Conservation (phyloP, 2,329 filamentous ascomycete genomes). For the Apiospora arundinis region DNA sequence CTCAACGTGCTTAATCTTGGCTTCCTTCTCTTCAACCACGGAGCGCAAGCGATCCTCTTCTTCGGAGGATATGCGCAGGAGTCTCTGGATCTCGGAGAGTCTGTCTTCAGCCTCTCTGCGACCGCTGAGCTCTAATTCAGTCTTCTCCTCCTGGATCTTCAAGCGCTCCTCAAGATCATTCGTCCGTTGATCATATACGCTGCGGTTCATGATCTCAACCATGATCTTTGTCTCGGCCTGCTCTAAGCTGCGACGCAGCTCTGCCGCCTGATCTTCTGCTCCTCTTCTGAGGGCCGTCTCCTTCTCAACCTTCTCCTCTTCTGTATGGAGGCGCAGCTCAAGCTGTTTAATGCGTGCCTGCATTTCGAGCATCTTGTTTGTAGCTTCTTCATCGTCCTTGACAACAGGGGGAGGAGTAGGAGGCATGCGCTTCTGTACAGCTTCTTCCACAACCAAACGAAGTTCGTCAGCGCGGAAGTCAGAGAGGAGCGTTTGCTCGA, state of each 20-base stretch:
- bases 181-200: slow-evolving; percentile 65
- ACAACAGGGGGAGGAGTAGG: slow-evolving; percentile 52
- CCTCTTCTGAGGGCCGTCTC: slow-evolving; percentile 56
- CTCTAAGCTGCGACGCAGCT: slow-evolving; percentile 61
- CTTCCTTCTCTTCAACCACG: slow-evolving; percentile 72
- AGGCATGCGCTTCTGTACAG: slow-evolving; percentile 63
- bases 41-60: slow-evolving; percentile 73
- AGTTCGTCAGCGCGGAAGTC: slow-evolving; percentile 60
- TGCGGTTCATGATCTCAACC: slow-evolving; percentile 66
- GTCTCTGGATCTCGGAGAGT: slow-evolving; percentile 73
- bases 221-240: slow-evolving; percentile 65
- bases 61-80: slow-evolving; percentile 72
- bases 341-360: slow-evolving; percentile 59
- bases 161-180: slow-evolving; percentile 74
- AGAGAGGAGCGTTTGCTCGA: slow-evolving; percentile 51
- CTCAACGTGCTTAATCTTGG: slow-evolving; percentile 67
- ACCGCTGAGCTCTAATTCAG: slow-evolving; percentile 67
- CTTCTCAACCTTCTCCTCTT: slow-evolving; percentile 54
- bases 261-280: slow-evolving; percentile 60
- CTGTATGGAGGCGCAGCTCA: slow-evolving; percentile 36
- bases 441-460: slow-evolving; percentile 67
- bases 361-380: slow-evolving; percentile 62
- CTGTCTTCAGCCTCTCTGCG: slow-evolving; percentile 75
- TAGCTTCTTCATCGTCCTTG: slow-evolving; percentile 57
- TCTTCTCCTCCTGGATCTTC: slow-evolving; percentile 65